Base-by-base conservation (phyloP, 768 basidiomycete species). In the Lactarius hatsudake region DNA sequence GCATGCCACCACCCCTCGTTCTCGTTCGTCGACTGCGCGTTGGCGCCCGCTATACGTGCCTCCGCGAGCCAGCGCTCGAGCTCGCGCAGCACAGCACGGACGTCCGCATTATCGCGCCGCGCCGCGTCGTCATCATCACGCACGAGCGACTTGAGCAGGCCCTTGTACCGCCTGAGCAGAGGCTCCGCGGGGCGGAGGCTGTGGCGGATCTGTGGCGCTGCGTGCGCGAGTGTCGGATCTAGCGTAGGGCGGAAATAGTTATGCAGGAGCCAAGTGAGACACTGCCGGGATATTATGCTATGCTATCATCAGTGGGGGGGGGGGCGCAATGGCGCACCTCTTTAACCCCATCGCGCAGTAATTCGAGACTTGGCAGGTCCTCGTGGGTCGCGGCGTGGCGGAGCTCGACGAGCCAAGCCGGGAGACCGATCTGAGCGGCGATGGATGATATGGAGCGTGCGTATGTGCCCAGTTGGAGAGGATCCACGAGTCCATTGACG, bases 351-450 rank as follows among this genome's bases (percentile, higher is more conserved):
- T 92, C 87, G 62, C 90, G 84, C 20, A 97, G 81, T 5, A 95
- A 76, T 62, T 88, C 86, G 12, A 98, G 80, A 70, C 89, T 89
- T 0, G 96, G 97, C 15, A 98, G 79, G 67, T 96, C 93, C 73
- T 98, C 96, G 73, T 98, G 97, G 1, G 97, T 99, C 15, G 93
- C 93, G 32, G 94, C 93, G 79, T 98, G 97, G 48, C 97, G 83
- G 13, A 98, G 81, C 71, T 96, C 93, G 15, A 99, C 95, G 12
- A 98, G 81, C 89, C 91, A 95, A 0, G 82, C 78, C 0, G 97
- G 96, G 1, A 99, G 80, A 0, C 90, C 89, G 13, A 99, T 83
- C 73, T 96, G 92, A 3, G 82, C 80, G 1, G 96, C 94, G 68
- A 99, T 91, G 48, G 90, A 86, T 0, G 91, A 86, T 71, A 98